Base-by-base conservation (phyloP, 805 yeast species). In the Candida jianshihensis region DNA sequence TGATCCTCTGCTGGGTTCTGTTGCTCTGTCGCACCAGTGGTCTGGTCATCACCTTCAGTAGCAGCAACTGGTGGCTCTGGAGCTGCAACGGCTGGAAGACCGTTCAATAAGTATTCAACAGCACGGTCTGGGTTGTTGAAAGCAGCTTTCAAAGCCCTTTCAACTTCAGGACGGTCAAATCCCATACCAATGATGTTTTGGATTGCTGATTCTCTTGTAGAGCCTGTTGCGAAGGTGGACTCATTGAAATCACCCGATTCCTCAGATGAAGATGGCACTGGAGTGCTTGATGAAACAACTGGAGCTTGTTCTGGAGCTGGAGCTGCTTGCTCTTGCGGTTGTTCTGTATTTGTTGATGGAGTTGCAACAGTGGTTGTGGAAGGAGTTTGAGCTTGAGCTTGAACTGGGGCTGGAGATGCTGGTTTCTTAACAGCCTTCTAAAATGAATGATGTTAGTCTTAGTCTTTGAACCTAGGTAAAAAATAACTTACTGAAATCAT, bases 71-170 rank as follows among this genome's bases (percentile, higher is more conserved):
- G 60, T 0, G 56, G 63, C 31, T 53, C 41, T 9, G 43, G 36
- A 7, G 48, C 40, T 25, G 46, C 49, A 13, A 49, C 18, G 15
- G 29, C 29, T 19, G 96, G 96, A 30, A 90, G 75, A 3, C 97
- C 97, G 32, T 89, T 86, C 46, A 92, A 66, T 34, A 92, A 68
- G 58, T 90, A 89, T 58, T 92, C 98, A 12, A 92, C 97, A 0
- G 98, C 98, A 52, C 98, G 78, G 57, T 90, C 97, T 16, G 98
- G 97, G 61, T 92, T 89, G 64, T 90, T 90, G 66, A 78, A 92
- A 1, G 98, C 97, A 13, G 96, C 95, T 49, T 94, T 78, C 57
- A 92, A 66, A 0, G 98, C 98, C 31, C 78, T 74, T 61, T 86
- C 94, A 19, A 87, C 96, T 56, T 86, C 85, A 14, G 76, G 72